Evolutionary conservation across 2,329 filamentous ascomycete genomes (phyloP).

Genomic region (Microcyclosporella mali): DNA sequence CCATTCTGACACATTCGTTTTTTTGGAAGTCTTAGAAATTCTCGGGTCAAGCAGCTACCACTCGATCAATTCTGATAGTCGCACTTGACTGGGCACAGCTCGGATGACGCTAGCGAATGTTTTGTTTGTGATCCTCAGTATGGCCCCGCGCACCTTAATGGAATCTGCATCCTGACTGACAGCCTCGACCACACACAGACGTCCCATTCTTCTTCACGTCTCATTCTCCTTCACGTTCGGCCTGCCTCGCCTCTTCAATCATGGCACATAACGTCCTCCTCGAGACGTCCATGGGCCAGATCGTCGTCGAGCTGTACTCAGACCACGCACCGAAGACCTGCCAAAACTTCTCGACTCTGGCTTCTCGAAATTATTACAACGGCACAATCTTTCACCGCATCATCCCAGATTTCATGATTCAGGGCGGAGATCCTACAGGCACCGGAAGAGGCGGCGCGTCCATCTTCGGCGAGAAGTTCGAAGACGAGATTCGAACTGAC

Average conservation of each 20-base stretch:
- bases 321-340: constrained; percentile 66
- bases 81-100: too few relatives aligned
- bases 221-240: background rate
- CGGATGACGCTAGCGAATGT: too few relatives aligned
- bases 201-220: too few relatives aligned
- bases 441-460: constrained; percentile 82
- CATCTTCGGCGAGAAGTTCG: constrained; percentile 91
- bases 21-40: too few relatives aligned
- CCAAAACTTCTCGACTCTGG: constrained; percentile 69
- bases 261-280: constrained; percentile 77
- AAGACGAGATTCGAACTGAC: constrained; percentile 73
- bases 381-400: constrained; percentile 82
- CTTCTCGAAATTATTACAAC: constrained; percentile 81
- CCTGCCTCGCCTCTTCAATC: constrained; percentile 5
- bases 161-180: too few relatives aligned
- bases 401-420: constrained; percentile 94
- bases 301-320: constrained; percentile 85
- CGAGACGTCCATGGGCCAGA: constrained; percentile 80
- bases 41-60: too few relatives aligned
- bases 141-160: too few relatives aligned
- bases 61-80: too few relatives aligned
- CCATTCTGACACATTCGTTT: too few relatives aligned
- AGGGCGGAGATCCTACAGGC: constrained; percentile 78
- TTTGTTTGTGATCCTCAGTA: too few relatives aligned
- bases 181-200: too few relatives aligned